Evolutionary conservation across 306 rosid genomes (phyloP), one percentile per base, ranked within the genome.

Genomic region (Medicago arabica): DNA sequence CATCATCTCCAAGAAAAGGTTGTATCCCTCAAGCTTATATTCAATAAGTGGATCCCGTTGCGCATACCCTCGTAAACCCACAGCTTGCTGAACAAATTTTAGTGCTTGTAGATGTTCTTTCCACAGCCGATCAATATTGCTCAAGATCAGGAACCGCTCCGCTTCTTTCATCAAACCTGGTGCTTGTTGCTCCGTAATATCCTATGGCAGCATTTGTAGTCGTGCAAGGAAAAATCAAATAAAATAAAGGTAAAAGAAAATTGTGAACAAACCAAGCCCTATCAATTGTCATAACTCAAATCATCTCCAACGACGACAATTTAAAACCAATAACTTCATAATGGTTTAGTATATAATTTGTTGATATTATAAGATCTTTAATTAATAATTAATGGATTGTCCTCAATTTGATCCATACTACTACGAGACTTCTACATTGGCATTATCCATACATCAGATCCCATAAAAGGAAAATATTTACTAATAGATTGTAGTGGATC

Each of bases 1-100:
- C 99, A 95, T 95, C 99, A 95, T 95, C 51, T 95, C 99, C 78
- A 95, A 84, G 96, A 95, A 95, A 83, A 95, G 97, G 86, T 95
- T 92, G 68, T 92, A 95, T 51, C 97, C 99, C 88, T 95, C 99
- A 12, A 95, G 96, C 78, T 92, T 95, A 77, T 95, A 95, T 85
- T 95, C 97, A 19, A 95, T 95, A 66, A 95, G 99, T 68, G 99
- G 99, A 79, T 90, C 99, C 51, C 97, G 83, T 66, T 92, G 99
- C 5, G 99, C 99, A 62, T 95, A 92, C 7, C 99, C 99, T 13
- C 97, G 89, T 77, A 95, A 83, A 57, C 97, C 87, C 7, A 95
- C 97, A 36, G 99, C 99, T 87, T 95, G 99, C 82, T 95, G 99
- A 36, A 95, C 97, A 36, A 95, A 95, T 80, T 92, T 92, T 6